Evolutionary conservation across 495 filamentous ascomycete genomes (phyloP), one percentile per base, ranked within the genome.

Genomic region (Endocarpon pusillum): DNA sequence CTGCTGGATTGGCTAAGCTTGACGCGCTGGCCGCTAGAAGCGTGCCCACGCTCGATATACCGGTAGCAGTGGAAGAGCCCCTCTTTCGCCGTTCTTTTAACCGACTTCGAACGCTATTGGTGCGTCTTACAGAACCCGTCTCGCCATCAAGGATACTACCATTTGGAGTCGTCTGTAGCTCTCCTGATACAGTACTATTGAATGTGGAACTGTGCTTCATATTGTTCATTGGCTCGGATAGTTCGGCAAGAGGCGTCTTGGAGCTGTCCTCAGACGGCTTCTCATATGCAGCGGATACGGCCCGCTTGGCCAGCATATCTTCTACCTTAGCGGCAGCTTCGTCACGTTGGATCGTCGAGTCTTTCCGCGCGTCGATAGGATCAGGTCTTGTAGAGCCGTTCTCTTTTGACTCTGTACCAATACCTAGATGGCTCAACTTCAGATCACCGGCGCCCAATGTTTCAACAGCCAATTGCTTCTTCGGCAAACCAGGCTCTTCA

Each of bases 401-500:
- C n/a, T n/a, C n/a, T n/a, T n/a, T n/a, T n/a, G n/a, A 21, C 2
- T 38, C 22, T 3, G 63, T 53, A 32, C 73, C 57, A 23, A 84
- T 75, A 10, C 78, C 78, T 19, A 94, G 57, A 44, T 87, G 80
- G 42, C 76, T 78, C 40, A 96, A 69, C 49, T 79, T 86, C 28
- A 97, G 61, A 47, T 94, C 79, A 1, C 89, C 89, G 45, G 70
- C 71, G 1, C 89, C 89, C 15, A 99, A 58, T 3, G 91, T 99
- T 49, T 91, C 83, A 11, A 94, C 69, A 8, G 89, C 83, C 26
- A 72, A 67, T 38, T 78, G 70, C 44, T 81, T 83, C 39, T 71
- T 57, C 21, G 63, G 62, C n/a, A n/a, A n/a, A n/a, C n/a, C n/a
- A n/a, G n/a, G n/a, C n/a, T n/a, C n/a, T n/a, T n/a, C n/a, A n/a